Conservation (phyloP, 495 filamentous ascomycete species). For the Entonaema liquescens region DNA sequence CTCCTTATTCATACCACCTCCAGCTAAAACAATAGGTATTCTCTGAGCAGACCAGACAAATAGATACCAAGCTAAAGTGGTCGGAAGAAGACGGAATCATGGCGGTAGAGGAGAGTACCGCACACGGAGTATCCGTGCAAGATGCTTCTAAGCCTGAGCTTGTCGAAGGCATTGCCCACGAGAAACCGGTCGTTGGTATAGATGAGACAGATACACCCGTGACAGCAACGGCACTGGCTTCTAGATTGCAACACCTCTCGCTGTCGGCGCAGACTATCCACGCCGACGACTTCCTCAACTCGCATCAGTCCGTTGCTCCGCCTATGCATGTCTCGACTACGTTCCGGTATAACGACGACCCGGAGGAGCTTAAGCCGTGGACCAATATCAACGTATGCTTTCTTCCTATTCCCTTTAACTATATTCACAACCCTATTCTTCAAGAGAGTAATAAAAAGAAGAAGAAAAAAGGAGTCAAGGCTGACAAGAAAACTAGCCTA, state of each 20-base stretch:
- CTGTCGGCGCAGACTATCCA: conserved; percentile 81
- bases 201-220: conserved; percentile 10
- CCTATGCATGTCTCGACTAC: conserved; percentile 88
- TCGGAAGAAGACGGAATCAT: conserved; percentile 14
- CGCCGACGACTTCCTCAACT: conserved; percentile 81
- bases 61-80: not conserved
- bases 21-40: not conserved
- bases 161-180: conserved; percentile 33
- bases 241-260: conserved; percentile 51
- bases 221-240: conserved; percentile 27
- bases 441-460: not conserved
- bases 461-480: not conserved
- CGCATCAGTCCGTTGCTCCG: conserved; percentile 79
- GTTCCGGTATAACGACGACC: conserved; percentile 79
- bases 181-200: conserved; percentile 25
- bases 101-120: conserved; percentile 29
- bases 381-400: conserved; percentile 54
- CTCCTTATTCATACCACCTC: no score
- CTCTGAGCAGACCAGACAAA: not conserved
- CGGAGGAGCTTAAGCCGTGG: conserved; percentile 65
- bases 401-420: not conserved
- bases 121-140: conserved; percentile 25
- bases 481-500: conserved; percentile 45
- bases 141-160: conserved; percentile 29
- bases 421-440: not conserved